phyloP scores from a whole-genome alignment of 1,139 yeast genomes.

The Suhomyces choctaworum region DNA sequence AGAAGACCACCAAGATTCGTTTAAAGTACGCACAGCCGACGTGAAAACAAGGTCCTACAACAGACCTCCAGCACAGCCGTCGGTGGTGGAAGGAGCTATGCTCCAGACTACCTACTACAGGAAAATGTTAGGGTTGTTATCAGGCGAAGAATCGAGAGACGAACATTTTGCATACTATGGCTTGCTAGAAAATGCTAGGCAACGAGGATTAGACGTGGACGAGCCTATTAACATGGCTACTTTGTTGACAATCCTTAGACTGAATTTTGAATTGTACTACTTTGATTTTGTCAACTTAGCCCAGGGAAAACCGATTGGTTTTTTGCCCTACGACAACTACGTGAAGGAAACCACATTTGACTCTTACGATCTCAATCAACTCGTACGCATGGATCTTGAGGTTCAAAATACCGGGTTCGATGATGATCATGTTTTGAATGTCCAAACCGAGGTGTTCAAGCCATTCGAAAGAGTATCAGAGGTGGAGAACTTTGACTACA shows the following conservation, averaged over 20 bases:
- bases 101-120: slow-evolving; percentile 59
- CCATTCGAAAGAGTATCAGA: slow-evolving; percentile 3
- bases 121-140: slow-evolving; percentile 19
- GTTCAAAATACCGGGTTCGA: not conserved
- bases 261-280: slow-evolving; percentile 32
- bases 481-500: slow-evolving; percentile 14
- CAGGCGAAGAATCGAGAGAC: slow-evolving; percentile 7
- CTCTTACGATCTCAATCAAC: slow-evolving; percentile 12
- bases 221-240: slow-evolving; percentile 45
- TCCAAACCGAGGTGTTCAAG: not conserved
- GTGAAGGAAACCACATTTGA: slow-evolving; percentile 6
- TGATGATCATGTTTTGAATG: slow-evolving; percentile 1
- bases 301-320: slow-evolving; percentile 47
- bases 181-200: slow-evolving; percentile 44
- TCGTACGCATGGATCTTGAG: slow-evolving; percentile 4
- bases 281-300: slow-evolving; percentile 49
- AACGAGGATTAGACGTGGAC: slow-evolving; percentile 50
- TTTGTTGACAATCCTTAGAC: slow-evolving; percentile 36
- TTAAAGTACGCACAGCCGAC: slow-evolving; percentile 37
- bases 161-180: slow-evolving; percentile 15
- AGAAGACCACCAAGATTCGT: slow-evolving; percentile 14
- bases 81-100: slow-evolving; percentile 51
- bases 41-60: slow-evolving; percentile 55
- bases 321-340: slow-evolving; percentile 37
- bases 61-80: slow-evolving; percentile 45